Evolutionary conservation across 306 rosid species (phyloP).

Genomic region (Oemleria cerasiformis): DNA sequence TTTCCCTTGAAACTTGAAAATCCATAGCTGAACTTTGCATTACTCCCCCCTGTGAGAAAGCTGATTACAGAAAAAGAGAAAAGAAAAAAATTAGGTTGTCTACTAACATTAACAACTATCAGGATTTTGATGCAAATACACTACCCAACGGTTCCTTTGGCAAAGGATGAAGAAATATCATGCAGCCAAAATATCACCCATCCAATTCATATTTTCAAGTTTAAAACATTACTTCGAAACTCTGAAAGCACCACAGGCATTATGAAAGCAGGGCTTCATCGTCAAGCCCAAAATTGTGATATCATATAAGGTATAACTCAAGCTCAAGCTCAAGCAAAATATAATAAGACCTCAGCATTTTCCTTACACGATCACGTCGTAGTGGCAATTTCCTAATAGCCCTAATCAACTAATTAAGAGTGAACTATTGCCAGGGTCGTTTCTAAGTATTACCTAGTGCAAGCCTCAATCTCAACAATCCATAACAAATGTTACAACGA

Average conservation of each 20-base stretch:
- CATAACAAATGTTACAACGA: no score
- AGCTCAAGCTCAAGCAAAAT: background rate
- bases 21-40: slow-evolving; percentile 78
- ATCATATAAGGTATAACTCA: no score
- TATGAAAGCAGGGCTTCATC: background rate
- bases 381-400: background rate
- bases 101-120: background rate
- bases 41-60: slow-evolving; percentile 56
- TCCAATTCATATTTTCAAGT: background rate
- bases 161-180: background rate
- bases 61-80: slow-evolving; percentile 25
- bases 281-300: background rate
- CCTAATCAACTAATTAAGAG: background rate
- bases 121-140: background rate
- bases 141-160: background rate
- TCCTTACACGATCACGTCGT: background rate
- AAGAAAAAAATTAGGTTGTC: background rate
- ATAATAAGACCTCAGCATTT: background rate
- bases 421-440: background rate
- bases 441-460: no score
- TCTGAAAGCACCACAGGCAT: background rate
- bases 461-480: no score
- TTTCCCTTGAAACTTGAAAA: slow-evolving; percentile 92
- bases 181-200: background rate
- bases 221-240: background rate